Conservation (phyloP, 2,329 filamentous ascomycete genomes). For the Monilinia fructigena region DNA sequence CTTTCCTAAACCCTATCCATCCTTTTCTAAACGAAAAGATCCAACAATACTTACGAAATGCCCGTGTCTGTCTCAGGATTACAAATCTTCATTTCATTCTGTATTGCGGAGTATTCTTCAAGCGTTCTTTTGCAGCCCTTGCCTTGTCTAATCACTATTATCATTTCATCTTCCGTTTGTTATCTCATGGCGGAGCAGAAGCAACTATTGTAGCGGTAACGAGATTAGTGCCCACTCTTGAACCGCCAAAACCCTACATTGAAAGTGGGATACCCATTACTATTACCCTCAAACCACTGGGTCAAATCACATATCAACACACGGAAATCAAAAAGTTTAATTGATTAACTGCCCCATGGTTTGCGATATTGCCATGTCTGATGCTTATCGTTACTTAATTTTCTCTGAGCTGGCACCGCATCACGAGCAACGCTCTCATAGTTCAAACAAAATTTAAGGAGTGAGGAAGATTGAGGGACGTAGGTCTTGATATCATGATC, state of each 20-base stretch:
- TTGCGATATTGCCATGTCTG: neutral
- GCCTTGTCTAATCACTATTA: neutral
- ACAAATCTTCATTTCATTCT: neutral
- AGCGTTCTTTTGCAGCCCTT: neutral
- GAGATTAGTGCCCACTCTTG: neutral
- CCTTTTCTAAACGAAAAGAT: no score
- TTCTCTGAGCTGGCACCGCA: neutral
- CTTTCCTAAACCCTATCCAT: neutral
- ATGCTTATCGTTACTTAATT: neutral
- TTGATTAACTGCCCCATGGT: constrained; percentile 1
- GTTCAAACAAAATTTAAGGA: neutral
- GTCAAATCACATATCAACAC: constrained; percentile 5
- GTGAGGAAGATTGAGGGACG: neutral
- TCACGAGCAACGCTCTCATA: neutral
- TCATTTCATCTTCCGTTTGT: neutral
- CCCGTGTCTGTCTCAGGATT: neutral
- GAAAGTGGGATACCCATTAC: constrained; percentile 2
- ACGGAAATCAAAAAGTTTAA: neutral
- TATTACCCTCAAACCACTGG: constrained; percentile 1
- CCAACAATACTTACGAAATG: no score
- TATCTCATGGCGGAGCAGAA: neutral
- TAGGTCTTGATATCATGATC: neutral
- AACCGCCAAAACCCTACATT: neutral
- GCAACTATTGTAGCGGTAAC: neutral
- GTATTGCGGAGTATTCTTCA: neutral